These are phyloP conservation scores for Nannochloropsis salina DNA, from an alignment of 108 stramenopile species.

Conservation along the genomic window DNA sequence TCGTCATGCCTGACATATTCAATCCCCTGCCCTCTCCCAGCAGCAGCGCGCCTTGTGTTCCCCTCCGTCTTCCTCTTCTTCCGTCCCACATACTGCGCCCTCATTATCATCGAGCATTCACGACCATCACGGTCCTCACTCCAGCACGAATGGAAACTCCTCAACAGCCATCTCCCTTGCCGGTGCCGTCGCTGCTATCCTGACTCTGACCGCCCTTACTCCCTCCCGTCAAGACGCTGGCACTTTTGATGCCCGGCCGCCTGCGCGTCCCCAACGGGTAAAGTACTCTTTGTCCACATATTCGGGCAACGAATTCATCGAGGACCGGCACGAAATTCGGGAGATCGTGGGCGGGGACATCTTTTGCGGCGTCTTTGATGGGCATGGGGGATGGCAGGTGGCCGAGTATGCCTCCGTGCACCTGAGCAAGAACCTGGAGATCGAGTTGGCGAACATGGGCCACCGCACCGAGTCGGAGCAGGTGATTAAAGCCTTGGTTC, in stretches of 20 bases:
- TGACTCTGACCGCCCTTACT: not conserved
- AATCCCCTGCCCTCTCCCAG: not conserved
- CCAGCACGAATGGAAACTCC: not conserved
- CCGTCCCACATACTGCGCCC: not conserved
- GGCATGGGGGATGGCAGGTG: constrained; percentile 63
- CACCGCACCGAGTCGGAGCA: constrained; percentile 36
- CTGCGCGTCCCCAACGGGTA: not conserved
- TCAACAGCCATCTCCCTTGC: not conserved
- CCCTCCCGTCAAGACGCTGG: constrained; percentile 14
- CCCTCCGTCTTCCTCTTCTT: not conserved
- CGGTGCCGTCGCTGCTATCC: not conserved
- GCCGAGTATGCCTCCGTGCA: constrained; percentile 54
- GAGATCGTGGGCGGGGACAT: constrained; percentile 40
- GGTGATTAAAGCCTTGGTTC: constrained; percentile 28
- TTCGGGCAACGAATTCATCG: constrained; percentile 56
- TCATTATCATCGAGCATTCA: not conserved
- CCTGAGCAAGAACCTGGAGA: constrained; percentile 28
- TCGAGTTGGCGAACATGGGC: constrained; percentile 24
- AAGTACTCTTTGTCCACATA: constrained; percentile 35
- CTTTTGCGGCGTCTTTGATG: constrained; percentile 58
- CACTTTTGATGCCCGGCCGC: not conserved
- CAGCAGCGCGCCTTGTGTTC: not conserved
- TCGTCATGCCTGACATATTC: not conserved
- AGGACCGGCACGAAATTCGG: constrained; percentile 52
- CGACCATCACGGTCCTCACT: not conserved